Evolutionary conservation across 2,329 filamentous ascomycete genomes (phyloP).

Genomic region (Dothidotthia symphoricarpi): DNA sequence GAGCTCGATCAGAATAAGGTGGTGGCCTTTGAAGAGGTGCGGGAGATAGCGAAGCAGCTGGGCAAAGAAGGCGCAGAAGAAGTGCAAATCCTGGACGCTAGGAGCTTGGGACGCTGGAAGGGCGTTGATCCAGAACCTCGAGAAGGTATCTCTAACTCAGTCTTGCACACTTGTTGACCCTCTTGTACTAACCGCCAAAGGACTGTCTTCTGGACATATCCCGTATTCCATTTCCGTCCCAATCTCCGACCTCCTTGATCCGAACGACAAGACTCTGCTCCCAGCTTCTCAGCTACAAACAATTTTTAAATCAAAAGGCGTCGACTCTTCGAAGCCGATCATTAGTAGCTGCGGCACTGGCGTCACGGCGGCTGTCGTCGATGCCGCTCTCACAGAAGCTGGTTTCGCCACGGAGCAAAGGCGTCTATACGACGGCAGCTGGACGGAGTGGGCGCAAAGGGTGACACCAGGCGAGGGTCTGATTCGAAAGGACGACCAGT

Average conservation of each 20-base stretch:
- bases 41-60: conserved; percentile 69
- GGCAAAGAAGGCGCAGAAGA: conserved; percentile 81
- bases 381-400: conserved; percentile 79
- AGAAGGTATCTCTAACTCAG: conserved; percentile 51
- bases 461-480: conserved; percentile 61
- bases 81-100: conserved; percentile 85
- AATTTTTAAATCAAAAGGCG: conserved; percentile 74
- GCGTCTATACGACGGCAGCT: conserved; percentile 91
- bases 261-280: conserved; percentile 76
- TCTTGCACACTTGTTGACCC: neutral
- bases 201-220: conserved; percentile 83
- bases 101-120: conserved; percentile 74
- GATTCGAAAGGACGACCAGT: conserved; percentile 53
- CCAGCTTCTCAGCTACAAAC: conserved; percentile 68
- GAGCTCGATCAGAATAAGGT: conserved; percentile 60
- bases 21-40: conserved; percentile 78
- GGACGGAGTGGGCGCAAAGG: conserved; percentile 82
- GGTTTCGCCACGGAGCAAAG: conserved; percentile 68
- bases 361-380: conserved; percentile 87
- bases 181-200: conserved; percentile 15
- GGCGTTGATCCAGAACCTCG: conserved; percentile 84
- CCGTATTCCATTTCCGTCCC: conserved; percentile 83
- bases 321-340: conserved; percentile 77
- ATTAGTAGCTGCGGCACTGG: conserved; percentile 90
- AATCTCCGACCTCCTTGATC: conserved; percentile 75